Conservation (phyloP, 2,329 filamentous ascomycete genomes). For the Cordyceps militaris region DNA sequence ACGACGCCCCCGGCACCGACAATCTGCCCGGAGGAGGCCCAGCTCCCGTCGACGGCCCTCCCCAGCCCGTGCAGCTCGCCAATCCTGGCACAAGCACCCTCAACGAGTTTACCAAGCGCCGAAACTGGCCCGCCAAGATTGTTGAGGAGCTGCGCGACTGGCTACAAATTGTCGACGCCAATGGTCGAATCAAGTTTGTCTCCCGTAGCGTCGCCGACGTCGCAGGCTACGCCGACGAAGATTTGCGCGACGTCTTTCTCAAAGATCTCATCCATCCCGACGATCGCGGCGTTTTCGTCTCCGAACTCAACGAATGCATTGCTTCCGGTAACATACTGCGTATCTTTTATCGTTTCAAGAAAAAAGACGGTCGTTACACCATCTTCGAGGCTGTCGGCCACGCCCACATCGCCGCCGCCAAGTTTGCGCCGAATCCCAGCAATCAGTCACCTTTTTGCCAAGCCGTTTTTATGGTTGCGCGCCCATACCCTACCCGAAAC, state of each 20-base stretch:
- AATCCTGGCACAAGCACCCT: constrained; percentile 36
- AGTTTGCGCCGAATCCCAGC: constrained; percentile 53
- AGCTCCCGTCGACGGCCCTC: constrained; percentile 33
- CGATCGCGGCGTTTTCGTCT: constrained; percentile 73
- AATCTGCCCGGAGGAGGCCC: constrained; percentile 36
- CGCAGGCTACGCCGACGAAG: constrained; percentile 65
- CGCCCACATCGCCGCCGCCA: constrained; percentile 71
- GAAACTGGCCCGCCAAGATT: constrained; percentile 80
- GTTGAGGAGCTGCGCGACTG: constrained; percentile 87
- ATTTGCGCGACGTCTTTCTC: constrained; percentile 69
- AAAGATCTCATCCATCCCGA: constrained; percentile 80
- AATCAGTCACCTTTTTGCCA: constrained; percentile 68
- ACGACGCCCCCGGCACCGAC: constrained; percentile 27
- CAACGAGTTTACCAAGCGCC: constrained; percentile 53
- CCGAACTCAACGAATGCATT: constrained; percentile 85
- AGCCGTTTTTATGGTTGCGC: constrained; percentile 88
- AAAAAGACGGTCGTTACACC: constrained; percentile 61
- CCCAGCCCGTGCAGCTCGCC: constrained; percentile 17
- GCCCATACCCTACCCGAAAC: constrained; percentile 85
- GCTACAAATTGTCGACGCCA: constrained; percentile 76
- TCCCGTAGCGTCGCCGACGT: constrained; percentile 69
- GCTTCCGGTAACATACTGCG: constrained; percentile 71
- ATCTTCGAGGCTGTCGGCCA: constrained; percentile 93
- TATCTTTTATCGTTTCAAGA: constrained; percentile 80
- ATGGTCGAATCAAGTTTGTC: constrained; percentile 78